Base-by-base conservation (phyloP, 352 stramenopile species). In the Phytophthora sp. region DNA sequence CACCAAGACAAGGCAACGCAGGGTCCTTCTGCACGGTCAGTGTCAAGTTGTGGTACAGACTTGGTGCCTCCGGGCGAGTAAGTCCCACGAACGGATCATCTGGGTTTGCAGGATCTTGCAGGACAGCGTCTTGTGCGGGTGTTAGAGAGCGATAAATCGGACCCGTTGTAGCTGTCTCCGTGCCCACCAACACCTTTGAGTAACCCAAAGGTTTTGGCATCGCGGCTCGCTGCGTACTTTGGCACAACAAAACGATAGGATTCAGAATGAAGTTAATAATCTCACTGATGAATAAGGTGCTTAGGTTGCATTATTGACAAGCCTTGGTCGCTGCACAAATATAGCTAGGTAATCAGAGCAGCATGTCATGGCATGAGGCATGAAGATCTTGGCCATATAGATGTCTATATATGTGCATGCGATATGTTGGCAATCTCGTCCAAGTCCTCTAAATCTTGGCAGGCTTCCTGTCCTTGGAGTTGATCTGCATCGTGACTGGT, bases 401-500 rank as follows among this genome's bases (percentile, higher is more conserved):
- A n/a, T 31, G 38, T 64, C 45, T 69, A 64, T 70, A 69, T 56
- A 56, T 66, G 32, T 38, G 27, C 38, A 59, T 41, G 5, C 15
- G 11, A 39, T 18, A 15, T 41, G 21, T 34, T 60, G 10, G 26
- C 31, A 54, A 31, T 20, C 38, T 35, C 18, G 31, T 45, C 20
- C 31, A 31, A 42, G 24, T 37, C 53, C 32, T 62, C 46, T 71
- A 69, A 27, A 70, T 76, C 55, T 89, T 87, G n/a, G 53, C 57
- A 11, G 67, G 69, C 41, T 87, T 86, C 23, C 79, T 70, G 12
- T 87, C 82, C 51, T 92, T 94, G 11, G 87, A 96, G 66, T 96
- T 80, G 56, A 96, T 91, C 41, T 62, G 73, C 72, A 96, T 92
- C 10, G 87, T 96, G 31, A 96, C 76, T 12, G 87, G 87, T 3